A percentile compares a stretch with the other conserved stretches of the same genome.
Conservation (phyloP, 2,329 filamentous ascomycete species). For the Teratosphaeria nubilosa region DNA sequence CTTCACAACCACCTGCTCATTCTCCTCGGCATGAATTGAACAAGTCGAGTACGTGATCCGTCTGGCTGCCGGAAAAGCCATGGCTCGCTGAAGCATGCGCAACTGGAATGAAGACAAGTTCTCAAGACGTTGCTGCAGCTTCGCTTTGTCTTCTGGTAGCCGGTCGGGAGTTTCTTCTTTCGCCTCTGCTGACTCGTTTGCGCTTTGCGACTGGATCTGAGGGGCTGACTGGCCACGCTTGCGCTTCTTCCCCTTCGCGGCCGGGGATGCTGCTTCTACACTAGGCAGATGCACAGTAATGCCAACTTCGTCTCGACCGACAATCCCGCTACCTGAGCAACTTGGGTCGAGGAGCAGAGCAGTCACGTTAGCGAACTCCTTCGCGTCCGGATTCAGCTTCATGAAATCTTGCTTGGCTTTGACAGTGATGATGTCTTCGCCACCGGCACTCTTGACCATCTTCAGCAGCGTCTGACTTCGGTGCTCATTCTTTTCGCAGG, state of each 20-base stretch:
- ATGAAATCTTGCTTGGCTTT: conserved; percentile 73
- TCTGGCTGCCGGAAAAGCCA: conserved; percentile 63
- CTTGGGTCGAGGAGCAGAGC: conserved; percentile 83
- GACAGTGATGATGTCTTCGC: conserved; percentile 55
- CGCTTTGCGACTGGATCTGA: neutral
- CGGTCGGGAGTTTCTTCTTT: conserved; percentile 1
- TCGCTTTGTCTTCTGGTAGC: conserved; percentile 28
- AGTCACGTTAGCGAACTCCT: conserved; percentile 58
- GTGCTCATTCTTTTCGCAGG: conserved; percentile 65
- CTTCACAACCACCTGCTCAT: conserved; percentile 70
- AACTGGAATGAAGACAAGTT: conserved; percentile 76
- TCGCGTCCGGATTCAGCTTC: conserved; percentile 55
- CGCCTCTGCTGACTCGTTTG: neutral
- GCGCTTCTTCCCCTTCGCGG: conserved; percentile 25
- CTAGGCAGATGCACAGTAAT: conserved; percentile 53
- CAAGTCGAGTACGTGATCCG: conserved; percentile 90
- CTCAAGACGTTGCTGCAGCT: conserved; percentile 54
- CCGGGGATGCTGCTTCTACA: conserved; percentile 5
- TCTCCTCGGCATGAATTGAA: conserved; percentile 77
- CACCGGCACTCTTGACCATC: conserved; percentile 74
- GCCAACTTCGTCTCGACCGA: conserved; percentile 69
- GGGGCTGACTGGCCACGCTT: conserved; percentile 2
- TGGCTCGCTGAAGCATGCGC: conserved; percentile 70
- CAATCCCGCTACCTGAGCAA: conserved; percentile 90
- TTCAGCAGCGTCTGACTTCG: conserved; percentile 68